phyloP scores from a whole-genome alignment of 805 yeast species.

The Sugiyamaella lignohabitans region DNA sequence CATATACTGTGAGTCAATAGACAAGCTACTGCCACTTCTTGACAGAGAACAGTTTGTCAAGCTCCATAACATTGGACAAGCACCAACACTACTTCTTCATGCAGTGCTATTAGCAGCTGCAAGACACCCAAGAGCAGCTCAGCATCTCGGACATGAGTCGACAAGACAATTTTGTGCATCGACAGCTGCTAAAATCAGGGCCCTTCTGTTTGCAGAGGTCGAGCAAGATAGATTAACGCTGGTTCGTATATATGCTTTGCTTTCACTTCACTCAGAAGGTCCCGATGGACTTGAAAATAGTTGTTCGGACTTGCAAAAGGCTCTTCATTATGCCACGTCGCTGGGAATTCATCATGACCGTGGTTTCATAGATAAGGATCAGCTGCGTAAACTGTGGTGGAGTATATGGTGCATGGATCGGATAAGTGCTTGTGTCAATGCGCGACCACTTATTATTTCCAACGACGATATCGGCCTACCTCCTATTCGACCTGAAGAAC shows the following conservation, averaged over 20 bases:
- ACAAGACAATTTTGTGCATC: slow-evolving; percentile 31
- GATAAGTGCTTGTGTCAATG: slow-evolving; percentile 35
- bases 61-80: slow-evolving; percentile 32
- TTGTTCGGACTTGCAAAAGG: slow-evolving; percentile 33
- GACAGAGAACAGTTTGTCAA: slow-evolving; percentile 37
- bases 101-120: slow-evolving; percentile 40
- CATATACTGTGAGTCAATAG: slow-evolving; percentile 37
- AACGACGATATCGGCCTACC: slow-evolving; percentile 36
- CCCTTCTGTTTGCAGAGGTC: slow-evolving; percentile 34
- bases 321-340: slow-evolving; percentile 36
- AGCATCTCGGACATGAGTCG: slow-evolving; percentile 26
- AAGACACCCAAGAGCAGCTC: slow-evolving; percentile 34
- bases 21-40: slow-evolving; percentile 38
- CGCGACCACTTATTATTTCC: slow-evolving; percentile 35
- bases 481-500: slow-evolving; percentile 25
- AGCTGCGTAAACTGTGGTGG: slow-evolving; percentile 35
- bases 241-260: slow-evolving; percentile 33
- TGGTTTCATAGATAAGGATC: slow-evolving; percentile 29
- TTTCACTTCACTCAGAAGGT: slow-evolving; percentile 37
- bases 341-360: slow-evolving; percentile 37
- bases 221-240: slow-evolving; percentile 36
- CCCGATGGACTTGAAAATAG: slow-evolving; percentile 35
- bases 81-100: slow-evolving; percentile 37
- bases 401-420: slow-evolving; percentile 36
- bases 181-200: slow-evolving; percentile 33